Evolutionary conservation across 2,329 filamentous ascomycete genomes (phyloP), one percentile per base, ranked within the genome.

Genomic region (Cephalotrichum gorgonifer): DNA sequence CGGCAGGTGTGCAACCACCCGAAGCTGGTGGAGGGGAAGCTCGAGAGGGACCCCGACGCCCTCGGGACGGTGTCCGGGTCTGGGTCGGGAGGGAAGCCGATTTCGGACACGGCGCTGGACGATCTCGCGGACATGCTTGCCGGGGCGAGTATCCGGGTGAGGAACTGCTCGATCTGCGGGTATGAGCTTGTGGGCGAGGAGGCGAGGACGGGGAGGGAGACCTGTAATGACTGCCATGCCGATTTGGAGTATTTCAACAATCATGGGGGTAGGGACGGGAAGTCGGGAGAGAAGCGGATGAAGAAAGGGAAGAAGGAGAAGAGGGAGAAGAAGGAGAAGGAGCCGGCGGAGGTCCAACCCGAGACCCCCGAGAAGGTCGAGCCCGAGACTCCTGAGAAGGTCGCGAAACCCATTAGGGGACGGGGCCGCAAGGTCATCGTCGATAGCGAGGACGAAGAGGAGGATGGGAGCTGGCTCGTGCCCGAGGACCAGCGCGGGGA

Each of bases 1-100:
- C 79, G 93, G 52, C 93, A 98, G 64, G 87, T 89, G 20, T 98
- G 93, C 65, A 95, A 98, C 60, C 93, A 98, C 62, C 89, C 90
- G 0, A 84, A 88, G 55, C 74, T 98, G 43, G 85, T 95, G 12
- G 87, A 88, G 55, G 84, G 83, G 54, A 91, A 94, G 60, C 73
- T 96, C 50, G 84, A 84, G 49, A 87, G 87, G 55, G 93, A 98
- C 62, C 88, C 85, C 57, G 93, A 97, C 59, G 87, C 88, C 2
- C 69, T 95, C 49, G 76, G 81, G 1, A 84, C 81, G 4, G 52
- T 46, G 15, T 41, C 47, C 17, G 31, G 25, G 15, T 23, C 42
- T 6, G 23, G 39, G 17, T 17, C 15, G 1, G 85, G 79, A 52
- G 68, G 71, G 6, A 72, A 68, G 30, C 58, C 70, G 3, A 66